phyloP scores from a whole-genome alignment of 1,139 yeast genomes.

The Suhomyces terraborum region DNA sequence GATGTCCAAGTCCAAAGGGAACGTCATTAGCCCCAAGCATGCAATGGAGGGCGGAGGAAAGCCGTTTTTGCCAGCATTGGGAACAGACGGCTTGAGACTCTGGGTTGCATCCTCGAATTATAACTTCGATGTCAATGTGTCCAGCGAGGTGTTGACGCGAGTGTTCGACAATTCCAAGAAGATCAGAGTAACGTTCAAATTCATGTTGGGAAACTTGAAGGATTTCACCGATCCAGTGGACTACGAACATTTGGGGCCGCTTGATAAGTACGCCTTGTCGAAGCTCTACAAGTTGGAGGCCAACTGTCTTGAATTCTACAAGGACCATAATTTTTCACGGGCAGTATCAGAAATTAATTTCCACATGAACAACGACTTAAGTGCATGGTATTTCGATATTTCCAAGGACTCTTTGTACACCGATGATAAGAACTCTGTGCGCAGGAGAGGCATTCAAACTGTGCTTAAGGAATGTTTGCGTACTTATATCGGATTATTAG shows the following conservation, averaged over 20 bases:
- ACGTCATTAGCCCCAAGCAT: slow-evolving; percentile 68
- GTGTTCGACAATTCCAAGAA: slow-evolving; percentile 83
- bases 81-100: slow-evolving; percentile 87
- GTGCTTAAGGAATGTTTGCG: slow-evolving; percentile 64
- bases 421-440: slow-evolving; percentile 47
- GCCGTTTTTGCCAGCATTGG: slow-evolving; percentile 64
- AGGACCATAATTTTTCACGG: slow-evolving; percentile 63
- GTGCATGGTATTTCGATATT: slow-evolving; percentile 84
- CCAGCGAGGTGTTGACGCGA: slow-evolving; percentile 69
- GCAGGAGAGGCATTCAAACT: slow-evolving; percentile 70
- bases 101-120: slow-evolving; percentile 92
- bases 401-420: slow-evolving; percentile 86
- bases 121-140: slow-evolving; percentile 74
- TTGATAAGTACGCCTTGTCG: slow-evolving; percentile 68
- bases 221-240: slow-evolving; percentile 30
- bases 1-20: slow-evolving; percentile 94
- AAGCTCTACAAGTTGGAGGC: slow-evolving; percentile 53
- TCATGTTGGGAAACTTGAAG: slow-evolving; percentile 73
- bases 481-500: slow-evolving; percentile 62
- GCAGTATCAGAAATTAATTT: slow-evolving; percentile 64
- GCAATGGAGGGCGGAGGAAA: slow-evolving; percentile 68
- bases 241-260: slow-evolving; percentile 46
- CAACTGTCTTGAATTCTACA: slow-evolving; percentile 48
- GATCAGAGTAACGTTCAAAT: slow-evolving; percentile 77
- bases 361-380: slow-evolving; percentile 73